Evolutionary conservation across 2,329 filamentous ascomycete genomes (phyloP).

Genomic region (Diplocarpon mali): DNA sequence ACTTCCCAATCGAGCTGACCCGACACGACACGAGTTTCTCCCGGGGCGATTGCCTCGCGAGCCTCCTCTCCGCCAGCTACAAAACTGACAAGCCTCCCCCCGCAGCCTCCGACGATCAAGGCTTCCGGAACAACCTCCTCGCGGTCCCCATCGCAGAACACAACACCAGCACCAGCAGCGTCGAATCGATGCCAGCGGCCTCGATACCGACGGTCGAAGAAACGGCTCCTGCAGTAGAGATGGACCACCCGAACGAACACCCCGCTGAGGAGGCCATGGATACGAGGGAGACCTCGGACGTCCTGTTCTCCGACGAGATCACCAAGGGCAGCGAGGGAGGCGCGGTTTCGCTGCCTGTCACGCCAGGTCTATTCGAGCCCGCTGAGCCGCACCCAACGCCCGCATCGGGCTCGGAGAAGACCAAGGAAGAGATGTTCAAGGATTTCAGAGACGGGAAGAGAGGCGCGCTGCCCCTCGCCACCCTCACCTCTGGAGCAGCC

Average conservation of each 20-base stretch:
- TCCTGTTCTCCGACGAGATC: slow-evolving; percentile 10
- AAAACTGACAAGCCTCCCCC: slow-evolving; percentile 5
- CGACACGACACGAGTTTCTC: not conserved
- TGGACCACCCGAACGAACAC: not conserved
- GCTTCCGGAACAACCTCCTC: slow-evolving; percentile 43
- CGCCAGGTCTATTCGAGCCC: not conserved
- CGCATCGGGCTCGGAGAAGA: not conserved
- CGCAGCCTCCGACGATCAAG: slow-evolving; percentile 37
- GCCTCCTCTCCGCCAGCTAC: not conserved
- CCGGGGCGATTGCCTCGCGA: not conserved
- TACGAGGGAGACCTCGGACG: slow-evolving; percentile 7
- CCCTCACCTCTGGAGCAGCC: too few species aligned
- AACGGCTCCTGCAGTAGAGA: not conserved
- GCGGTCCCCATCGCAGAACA: slow-evolving; percentile 22
- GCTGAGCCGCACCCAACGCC: slow-evolving; percentile 5
- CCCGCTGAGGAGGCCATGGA: slow-evolving; percentile 9
- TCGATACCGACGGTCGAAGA: not conserved
- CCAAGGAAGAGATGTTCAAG: not conserved
- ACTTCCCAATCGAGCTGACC: not conserved
- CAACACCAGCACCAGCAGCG: not conserved
- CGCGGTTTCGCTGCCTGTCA: not conserved
- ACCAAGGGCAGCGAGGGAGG: slow-evolving; percentile 1
- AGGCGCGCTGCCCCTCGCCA: not conserved
- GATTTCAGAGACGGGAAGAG: not conserved
- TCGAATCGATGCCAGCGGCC: not conserved